Evolutionary conservation across 345 rosid genomes (phyloP).

Genomic region (Brassica nigra): DNA sequence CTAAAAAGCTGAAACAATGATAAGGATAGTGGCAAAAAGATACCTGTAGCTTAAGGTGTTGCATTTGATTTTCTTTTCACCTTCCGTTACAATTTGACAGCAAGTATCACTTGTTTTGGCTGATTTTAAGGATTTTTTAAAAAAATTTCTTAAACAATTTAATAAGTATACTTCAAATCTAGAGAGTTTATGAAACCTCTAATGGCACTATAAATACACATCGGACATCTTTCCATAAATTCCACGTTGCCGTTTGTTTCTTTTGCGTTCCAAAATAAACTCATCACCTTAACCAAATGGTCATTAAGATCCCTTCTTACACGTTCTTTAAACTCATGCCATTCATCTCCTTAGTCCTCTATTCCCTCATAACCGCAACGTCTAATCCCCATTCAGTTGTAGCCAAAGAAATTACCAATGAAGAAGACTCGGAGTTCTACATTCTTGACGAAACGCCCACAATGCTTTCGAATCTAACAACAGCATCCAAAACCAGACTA

Average conservation of each 20-base stretch:
- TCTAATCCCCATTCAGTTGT: slow-evolving; percentile 14
- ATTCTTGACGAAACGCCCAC: slow-evolving; percentile 25
- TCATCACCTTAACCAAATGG: slow-evolving; percentile 13
- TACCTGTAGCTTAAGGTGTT: slow-evolving; percentile 11
- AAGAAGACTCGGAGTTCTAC: slow-evolving; percentile 22
- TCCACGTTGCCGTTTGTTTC: slow-evolving; percentile 15
- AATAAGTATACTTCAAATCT: not conserved
- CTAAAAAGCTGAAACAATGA: not conserved
- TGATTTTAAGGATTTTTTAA: not conserved
- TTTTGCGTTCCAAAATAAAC: slow-evolving; percentile 15
- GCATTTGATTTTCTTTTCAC: not conserved
- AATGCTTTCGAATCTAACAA: slow-evolving; percentile 6
- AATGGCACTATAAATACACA: slow-evolving; percentile 13
- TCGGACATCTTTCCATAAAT: not conserved
- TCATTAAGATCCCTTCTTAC: slow-evolving; percentile 5
- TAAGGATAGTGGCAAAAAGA: not conserved
- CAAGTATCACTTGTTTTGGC: slow-evolving; percentile 24
- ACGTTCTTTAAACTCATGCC: slow-evolving; percentile 20
- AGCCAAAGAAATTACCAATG: slow-evolving; percentile 19
- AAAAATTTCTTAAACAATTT: not conserved
- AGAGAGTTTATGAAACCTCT: not conserved
- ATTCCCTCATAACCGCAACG: not conserved
- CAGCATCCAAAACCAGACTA: slow-evolving; percentile 16
- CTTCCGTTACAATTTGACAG: slow-evolving; percentile 21
- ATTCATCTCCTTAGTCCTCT: slow-evolving; percentile 22